Percentiles rank a stretch among this genome's conserved stretches.
These are phyloP conservation scores for Pseudocercospora eumusae DNA, from an alignment of 2,329 filamentous ascomycete genomes.

Conservation along the genomic window DNA sequence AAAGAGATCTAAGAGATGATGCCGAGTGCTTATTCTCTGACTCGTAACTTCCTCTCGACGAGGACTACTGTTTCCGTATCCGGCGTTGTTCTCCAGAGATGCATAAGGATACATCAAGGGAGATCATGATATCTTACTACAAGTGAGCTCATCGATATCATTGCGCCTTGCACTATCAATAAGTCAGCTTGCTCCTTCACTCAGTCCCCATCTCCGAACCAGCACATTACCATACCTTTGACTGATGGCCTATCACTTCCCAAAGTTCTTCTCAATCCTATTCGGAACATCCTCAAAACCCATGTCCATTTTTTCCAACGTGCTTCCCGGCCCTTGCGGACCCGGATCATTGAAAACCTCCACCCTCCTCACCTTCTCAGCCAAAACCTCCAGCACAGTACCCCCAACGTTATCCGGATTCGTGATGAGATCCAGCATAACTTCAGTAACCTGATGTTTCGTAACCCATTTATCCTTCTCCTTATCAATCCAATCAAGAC, in stretches of 20 bases:
- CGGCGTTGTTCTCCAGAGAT: too few species aligned
- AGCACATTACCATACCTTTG: neutral
- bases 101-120: too few species aligned
- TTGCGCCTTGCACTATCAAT: neutral
- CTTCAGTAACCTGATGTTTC: slow-evolving; percentile 9
- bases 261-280: slow-evolving; percentile 15
- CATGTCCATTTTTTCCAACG: neutral
- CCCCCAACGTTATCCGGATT: slow-evolving; percentile 9
- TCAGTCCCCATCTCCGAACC: too few species aligned
- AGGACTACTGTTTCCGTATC: too few species aligned
- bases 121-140: neutral
- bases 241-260: neutral
- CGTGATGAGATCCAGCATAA: slow-evolving; percentile 12
- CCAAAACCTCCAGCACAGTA: slow-evolving; percentile 9
- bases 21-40: too few species aligned
- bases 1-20: too few species aligned
- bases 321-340: neutral
- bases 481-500: neutral
- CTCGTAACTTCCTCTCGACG: too few species aligned
- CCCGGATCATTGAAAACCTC: slow-evolving; percentile 7
- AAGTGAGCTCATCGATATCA: neutral
- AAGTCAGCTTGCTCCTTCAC: neutral
- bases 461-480: slow-evolving; percentile 11
- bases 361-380: slow-evolving; percentile 8
- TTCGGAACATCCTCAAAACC: slow-evolving; percentile 7